Percentiles rank a stretch among this genome's conserved stretches.
Evolutionary conservation across 176 grass and related monocot genomes (phyloP).

Genomic region (Hyparrhenia diplandra): DNA sequence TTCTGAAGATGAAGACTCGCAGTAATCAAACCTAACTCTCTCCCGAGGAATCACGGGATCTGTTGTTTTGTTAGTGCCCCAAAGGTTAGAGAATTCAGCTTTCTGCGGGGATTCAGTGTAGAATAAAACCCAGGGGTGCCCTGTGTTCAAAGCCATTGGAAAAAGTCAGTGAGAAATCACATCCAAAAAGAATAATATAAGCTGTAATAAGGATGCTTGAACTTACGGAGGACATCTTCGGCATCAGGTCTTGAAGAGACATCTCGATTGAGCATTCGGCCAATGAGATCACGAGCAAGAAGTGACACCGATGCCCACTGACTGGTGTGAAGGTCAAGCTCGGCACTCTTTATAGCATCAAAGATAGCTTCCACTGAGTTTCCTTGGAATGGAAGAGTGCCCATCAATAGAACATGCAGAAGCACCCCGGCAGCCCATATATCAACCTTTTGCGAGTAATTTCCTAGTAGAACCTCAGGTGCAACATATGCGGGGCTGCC

Average conservation of each 20-base stretch:
- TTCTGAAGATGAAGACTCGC: background rate
- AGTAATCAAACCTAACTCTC: background rate
- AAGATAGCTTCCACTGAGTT: slow-evolving; percentile 49
- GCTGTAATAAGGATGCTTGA: background rate
- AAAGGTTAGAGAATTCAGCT: slow-evolving; percentile 1
- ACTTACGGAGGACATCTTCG: slow-evolving; percentile 49
- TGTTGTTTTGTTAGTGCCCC: slow-evolving; percentile 8
- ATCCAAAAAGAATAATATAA: background rate
- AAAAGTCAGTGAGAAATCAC: background rate
- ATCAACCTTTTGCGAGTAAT: slow-evolving; percentile 61
- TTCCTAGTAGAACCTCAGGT: slow-evolving; percentile 54
- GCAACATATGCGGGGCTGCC: slow-evolving; percentile 94
- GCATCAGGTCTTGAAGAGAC: slow-evolving; percentile 36
- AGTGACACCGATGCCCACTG: slow-evolving; percentile 38
- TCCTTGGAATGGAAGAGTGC: slow-evolving; percentile 58
- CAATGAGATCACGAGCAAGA: slow-evolving; percentile 49
- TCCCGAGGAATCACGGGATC: background rate
- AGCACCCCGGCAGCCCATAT: slow-evolving; percentile 65
- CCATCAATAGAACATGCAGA: slow-evolving; percentile 52
- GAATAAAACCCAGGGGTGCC: slow-evolving; percentile 49
- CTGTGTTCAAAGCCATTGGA: slow-evolving; percentile 27
- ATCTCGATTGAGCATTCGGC: slow-evolving; percentile 54
- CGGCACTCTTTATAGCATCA: slow-evolving; percentile 44
- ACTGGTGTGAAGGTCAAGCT: slow-evolving; percentile 49
- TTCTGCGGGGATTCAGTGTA: slow-evolving; percentile 25